These are phyloP conservation scores for Diophrys appendiculata DNA, from an alignment of 73 alveolate species.

Conservation along the genomic window DNA sequence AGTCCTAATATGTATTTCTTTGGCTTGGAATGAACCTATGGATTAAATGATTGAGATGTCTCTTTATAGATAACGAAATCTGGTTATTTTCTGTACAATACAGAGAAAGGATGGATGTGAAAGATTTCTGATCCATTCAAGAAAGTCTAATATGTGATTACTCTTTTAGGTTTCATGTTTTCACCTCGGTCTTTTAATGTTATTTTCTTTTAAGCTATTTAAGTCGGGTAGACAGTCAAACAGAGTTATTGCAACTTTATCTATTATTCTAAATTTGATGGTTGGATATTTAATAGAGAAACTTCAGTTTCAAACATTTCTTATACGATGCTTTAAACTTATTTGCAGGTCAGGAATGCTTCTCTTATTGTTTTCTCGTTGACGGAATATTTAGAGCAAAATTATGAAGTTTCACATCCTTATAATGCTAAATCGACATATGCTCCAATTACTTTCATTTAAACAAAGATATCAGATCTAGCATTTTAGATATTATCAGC, in stretches of 20 bases:
- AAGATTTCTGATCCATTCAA: slow-evolving; percentile 45
- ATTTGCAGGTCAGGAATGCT: not conserved
- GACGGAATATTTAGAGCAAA: not conserved
- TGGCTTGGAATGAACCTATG: slow-evolving; percentile 18
- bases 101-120: slow-evolving; percentile 58
- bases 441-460: not conserved
- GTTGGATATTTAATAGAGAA: too few relatives aligned
- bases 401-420: not conserved
- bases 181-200: not conserved
- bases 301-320: too few relatives aligned
- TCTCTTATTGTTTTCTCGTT: not conserved
- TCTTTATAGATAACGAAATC: slow-evolving; percentile 73
- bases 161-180: not conserved
- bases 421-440: not conserved
- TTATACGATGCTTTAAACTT: too few relatives aligned
- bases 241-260: not conserved
- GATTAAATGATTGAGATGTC: slow-evolving; percentile 11
- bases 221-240: slow-evolving; percentile 25
- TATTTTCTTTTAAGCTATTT: slow-evolving; percentile 71
- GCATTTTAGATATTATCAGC: not conserved
- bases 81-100: slow-evolving; percentile 65
- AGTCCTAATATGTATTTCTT: slow-evolving; percentile 26
- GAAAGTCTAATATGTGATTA: not conserved
- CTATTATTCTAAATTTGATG: not conserved
- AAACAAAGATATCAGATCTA: not conserved